Conservation (phyloP, 202 grass and related monocot species). For the Eragrostis tef region DNA sequence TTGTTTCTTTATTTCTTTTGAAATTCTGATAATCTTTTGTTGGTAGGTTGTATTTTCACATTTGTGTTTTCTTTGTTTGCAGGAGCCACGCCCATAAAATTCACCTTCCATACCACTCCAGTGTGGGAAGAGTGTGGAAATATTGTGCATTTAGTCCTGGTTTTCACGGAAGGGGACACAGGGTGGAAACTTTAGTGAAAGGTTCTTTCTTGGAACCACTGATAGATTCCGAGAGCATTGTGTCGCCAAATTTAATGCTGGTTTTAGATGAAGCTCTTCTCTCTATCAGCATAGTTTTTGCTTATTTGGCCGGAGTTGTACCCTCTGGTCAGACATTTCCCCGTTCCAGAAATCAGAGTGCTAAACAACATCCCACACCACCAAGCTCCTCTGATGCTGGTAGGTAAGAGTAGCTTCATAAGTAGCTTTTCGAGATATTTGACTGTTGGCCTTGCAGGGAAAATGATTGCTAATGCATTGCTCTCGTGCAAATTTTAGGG, state of each 20-base stretch:
- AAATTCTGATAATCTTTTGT: background rate
- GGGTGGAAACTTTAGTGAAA: conserved; percentile 37
- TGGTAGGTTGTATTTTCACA: conserved; percentile 8
- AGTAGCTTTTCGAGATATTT: conserved; percentile 40
- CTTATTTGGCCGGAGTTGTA: conserved; percentile 79
- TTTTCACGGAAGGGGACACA: conserved; percentile 37
- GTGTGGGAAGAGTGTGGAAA: conserved; percentile 35
- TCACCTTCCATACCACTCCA: conserved; percentile 41
- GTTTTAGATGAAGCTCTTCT: conserved; percentile 78
- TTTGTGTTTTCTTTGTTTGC: conserved; percentile 33
- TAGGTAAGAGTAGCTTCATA: conserved; percentile 84
- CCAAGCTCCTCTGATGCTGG: conserved; percentile 64
- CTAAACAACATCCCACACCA: conserved; percentile 34
- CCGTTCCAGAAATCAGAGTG: conserved; percentile 27
- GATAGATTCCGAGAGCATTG: conserved; percentile 49
- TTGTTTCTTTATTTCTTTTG: background rate
- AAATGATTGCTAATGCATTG: conserved; percentile 17
- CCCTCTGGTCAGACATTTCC: conserved; percentile 52
- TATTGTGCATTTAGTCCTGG: conserved; percentile 25
- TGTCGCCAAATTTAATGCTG: conserved; percentile 54
- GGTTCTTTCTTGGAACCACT: conserved; percentile 56
- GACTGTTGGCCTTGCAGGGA: conserved; percentile 23
- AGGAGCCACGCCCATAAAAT: conserved; percentile 51
- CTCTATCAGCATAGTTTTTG: conserved; percentile 73
- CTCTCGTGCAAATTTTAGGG: conserved; percentile 41